Evolutionary conservation across 805 yeast genomes (phyloP).

Genomic region (Candida maltosa): DNA sequence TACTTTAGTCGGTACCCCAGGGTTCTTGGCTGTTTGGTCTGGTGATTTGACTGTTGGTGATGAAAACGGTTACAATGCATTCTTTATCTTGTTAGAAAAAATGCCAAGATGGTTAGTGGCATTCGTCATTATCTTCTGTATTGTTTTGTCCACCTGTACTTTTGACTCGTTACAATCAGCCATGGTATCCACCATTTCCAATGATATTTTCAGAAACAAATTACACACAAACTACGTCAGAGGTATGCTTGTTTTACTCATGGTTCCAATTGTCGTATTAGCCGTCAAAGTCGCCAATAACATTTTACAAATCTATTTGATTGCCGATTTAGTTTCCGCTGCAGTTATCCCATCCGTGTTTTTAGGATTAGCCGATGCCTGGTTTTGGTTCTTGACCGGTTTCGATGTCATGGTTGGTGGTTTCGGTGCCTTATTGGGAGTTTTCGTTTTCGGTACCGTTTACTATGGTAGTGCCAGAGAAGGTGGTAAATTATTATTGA

Average conservation of each 20-base stretch:
- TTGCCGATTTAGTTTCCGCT: conserved; percentile 86
- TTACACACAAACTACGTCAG: conserved; percentile 66
- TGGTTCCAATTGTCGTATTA: conserved; percentile 85
- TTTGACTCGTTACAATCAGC: conserved; percentile 89
- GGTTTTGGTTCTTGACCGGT: conserved; percentile 68
- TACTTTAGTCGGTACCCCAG: conserved; percentile 76
- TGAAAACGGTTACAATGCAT: conserved; percentile 61
- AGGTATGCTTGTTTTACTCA: conserved; percentile 64
- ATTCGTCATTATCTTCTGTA: conserved; percentile 70
- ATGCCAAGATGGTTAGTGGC: conserved; percentile 89
- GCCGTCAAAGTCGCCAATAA: conserved; percentile 80
- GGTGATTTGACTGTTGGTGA: conserved; percentile 56
- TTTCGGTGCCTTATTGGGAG: conserved; percentile 74
- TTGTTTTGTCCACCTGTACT: conserved; percentile 79
- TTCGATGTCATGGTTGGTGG: conserved; percentile 84
- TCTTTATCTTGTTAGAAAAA: conserved; percentile 64
- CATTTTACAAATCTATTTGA: conserved; percentile 81
- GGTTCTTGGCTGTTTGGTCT: conserved; percentile 89
- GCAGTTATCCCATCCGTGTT: conserved; percentile 82
- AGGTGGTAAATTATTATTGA: conserved; percentile 72
- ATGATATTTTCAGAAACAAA: conserved; percentile 84
- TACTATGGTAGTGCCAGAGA: conserved; percentile 70
- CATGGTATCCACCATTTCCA: conserved; percentile 82
- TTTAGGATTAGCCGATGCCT: conserved; percentile 64
- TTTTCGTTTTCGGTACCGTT: conserved; percentile 79